Evolutionary conservation across 2,329 filamentous ascomycete species (phyloP).

Genomic region (Xylariales sp.): DNA sequence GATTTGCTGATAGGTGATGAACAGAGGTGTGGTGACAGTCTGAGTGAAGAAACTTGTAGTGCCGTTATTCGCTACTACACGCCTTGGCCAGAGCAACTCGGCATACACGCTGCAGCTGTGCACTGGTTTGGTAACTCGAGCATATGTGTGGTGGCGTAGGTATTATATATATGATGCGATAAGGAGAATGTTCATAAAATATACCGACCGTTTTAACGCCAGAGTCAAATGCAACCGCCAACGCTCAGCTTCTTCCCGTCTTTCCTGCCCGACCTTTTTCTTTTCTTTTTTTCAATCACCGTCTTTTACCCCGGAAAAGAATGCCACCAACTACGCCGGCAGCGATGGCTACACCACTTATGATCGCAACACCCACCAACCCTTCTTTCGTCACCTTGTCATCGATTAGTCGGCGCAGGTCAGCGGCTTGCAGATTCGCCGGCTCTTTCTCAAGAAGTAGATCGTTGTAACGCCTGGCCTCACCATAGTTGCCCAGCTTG

Average conservation of each 20-base stretch:
- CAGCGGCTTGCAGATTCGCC: conserved; percentile 88
- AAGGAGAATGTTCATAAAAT: conserved; percentile 29
- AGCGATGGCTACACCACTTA: conserved; percentile 90
- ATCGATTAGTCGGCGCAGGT: conserved; percentile 88
- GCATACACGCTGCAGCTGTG: not conserved
- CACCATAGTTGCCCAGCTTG: conserved; percentile 97
- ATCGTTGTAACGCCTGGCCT: conserved; percentile 95
- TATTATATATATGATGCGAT: conserved; percentile 23
- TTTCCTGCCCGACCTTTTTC: no score
- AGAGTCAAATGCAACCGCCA: conserved; percentile 34
- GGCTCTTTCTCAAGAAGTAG: conserved; percentile 90
- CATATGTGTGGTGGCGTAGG: not conserved
- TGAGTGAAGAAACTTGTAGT: not conserved
- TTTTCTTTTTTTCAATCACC: conserved; percentile 33
- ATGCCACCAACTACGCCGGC: conserved; percentile 94
- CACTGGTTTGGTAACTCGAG: not conserved
- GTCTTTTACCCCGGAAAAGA: conserved; percentile 68
- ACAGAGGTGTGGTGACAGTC: not conserved
- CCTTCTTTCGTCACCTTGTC: conserved; percentile 97
- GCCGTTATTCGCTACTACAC: not conserved
- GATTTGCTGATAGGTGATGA: conserved; percentile 1
- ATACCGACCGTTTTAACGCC: conserved; percentile 37
- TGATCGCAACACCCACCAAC: conserved; percentile 91
- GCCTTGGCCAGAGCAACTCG: not conserved
- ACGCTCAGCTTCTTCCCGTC: conserved; percentile 24